These are phyloP conservation scores for Spinacia oleracea DNA, from an alignment of 179 eudicot genomes.

Conservation along the genomic window DNA sequence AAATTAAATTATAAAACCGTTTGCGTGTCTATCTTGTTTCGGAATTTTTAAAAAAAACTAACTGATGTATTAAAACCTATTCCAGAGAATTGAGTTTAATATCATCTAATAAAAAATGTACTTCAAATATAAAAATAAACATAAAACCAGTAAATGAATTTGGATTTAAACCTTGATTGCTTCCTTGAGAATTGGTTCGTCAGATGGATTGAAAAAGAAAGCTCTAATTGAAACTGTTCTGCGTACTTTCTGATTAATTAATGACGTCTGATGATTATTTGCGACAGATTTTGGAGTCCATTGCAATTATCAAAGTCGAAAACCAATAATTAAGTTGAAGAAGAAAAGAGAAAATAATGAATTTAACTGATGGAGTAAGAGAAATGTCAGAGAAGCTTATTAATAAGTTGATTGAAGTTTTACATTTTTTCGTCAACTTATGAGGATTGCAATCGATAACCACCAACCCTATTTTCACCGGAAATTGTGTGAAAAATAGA, in stretches of 20 bases:
- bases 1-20: too few species aligned
- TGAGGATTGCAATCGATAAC: not conserved
- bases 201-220: conserved; percentile 34
- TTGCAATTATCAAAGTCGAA: conserved; percentile 14
- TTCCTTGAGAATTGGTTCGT: conserved; percentile 37
- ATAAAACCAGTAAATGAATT: not conserved
- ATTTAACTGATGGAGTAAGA: not conserved
- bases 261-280: not conserved
- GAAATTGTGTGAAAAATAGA: not conserved
- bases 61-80: not conserved
- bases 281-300: conserved; percentile 7
- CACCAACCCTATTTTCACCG: not conserved
- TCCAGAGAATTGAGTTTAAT: not conserved
- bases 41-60: too few species aligned
- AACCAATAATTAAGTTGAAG: not conserved
- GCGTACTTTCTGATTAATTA: not conserved
- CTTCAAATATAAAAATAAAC: not conserved
- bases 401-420: conserved; percentile 8
- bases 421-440: not conserved
- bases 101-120: not conserved
- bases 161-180: conserved; percentile 32
- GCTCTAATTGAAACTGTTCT: conserved; percentile 22
- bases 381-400: not conserved
- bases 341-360: not conserved
- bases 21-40: too few species aligned